A percentile compares a stretch with the other conserved stretches of the same genome.
Conservation (phyloP, 805 yeast species). For the Zygosaccharomyces kombuchaensis region DNA sequence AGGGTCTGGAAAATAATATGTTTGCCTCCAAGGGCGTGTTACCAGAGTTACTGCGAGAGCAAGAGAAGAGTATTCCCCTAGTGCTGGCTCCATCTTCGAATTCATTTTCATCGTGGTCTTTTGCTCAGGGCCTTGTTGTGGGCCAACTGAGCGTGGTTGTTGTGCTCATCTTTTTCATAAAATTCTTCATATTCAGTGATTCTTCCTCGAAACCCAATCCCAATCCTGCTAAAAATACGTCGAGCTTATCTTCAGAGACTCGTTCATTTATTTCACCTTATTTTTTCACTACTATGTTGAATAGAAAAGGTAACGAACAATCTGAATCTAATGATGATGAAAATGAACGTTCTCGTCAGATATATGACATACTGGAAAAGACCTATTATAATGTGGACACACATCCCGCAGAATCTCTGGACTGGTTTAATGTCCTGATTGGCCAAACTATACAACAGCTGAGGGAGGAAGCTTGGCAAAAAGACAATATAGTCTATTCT, state of each 20-base stretch:
- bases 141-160: constrained; percentile 73
- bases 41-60: constrained; percentile 6
- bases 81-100: not conserved
- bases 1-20: not conserved
- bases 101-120: constrained; percentile 49
- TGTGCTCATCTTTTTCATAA: constrained; percentile 58
- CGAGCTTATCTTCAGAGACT: constrained; percentile 12
- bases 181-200: constrained; percentile 74
- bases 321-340: constrained; percentile 24
- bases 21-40: not conserved
- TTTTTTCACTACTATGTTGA: constrained; percentile 27
- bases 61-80: constrained; percentile 4
- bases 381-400: constrained; percentile 87
- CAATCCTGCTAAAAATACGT: constrained; percentile 31
- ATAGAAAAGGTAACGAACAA: constrained; percentile 30
- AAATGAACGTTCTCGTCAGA: constrained; percentile 22
- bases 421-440: constrained; percentile 92
- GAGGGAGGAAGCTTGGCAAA: constrained; percentile 79
- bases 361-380: constrained; percentile 67
- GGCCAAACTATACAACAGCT: constrained; percentile 88
- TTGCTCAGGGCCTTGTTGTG: constrained; percentile 67
- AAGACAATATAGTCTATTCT: constrained; percentile 80
- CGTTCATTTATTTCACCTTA: constrained; percentile 15
- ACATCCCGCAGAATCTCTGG: constrained; percentile 86
- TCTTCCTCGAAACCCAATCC: constrained; percentile 38